phyloP scores from a whole-genome alignment of 192 early-diverging fungal genomes.

The Backusella westeae region DNA sequence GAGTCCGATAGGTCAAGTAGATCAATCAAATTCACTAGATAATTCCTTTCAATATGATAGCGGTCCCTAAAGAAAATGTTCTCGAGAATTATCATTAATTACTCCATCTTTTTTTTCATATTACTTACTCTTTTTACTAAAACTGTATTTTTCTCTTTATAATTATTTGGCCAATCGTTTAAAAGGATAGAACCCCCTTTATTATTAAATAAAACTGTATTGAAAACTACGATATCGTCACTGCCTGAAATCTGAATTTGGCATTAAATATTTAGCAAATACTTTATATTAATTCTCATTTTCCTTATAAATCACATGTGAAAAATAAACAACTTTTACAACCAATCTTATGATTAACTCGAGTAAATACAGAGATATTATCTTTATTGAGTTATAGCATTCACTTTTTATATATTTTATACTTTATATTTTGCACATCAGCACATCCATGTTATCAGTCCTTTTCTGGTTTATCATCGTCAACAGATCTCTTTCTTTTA shows the following conservation, averaged over 20 bases:
- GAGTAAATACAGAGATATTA: neutral
- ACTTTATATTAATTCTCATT: no score
- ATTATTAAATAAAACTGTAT: neutral
- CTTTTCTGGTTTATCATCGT: neutral
- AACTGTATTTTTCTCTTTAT: neutral
- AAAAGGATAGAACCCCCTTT: neutral
- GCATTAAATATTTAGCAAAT: neutral
- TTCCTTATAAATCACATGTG: no score
- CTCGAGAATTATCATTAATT: neutral
- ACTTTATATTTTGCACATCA: neutral
- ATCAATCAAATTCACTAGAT: neutral
- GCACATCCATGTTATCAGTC: neutral
- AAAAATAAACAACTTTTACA: neutral
- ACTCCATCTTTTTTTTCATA: neutral
- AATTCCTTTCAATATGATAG: neutral
- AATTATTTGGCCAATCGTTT: neutral
- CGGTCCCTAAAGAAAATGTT: neutral
- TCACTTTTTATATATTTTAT: neutral
- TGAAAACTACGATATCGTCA: neutral
- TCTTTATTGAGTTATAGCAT: no score
- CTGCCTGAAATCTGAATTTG: neutral
- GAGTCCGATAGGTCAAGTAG: slow-evolving; percentile 5
- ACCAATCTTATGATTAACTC: neutral
- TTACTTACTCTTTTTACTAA: neutral
- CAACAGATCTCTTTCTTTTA: slow-evolving; percentile 5